Evolutionary conservation across 2,329 filamentous ascomycete genomes (phyloP).

Genomic region (Chrysoporthe deuterocubensis): DNA sequence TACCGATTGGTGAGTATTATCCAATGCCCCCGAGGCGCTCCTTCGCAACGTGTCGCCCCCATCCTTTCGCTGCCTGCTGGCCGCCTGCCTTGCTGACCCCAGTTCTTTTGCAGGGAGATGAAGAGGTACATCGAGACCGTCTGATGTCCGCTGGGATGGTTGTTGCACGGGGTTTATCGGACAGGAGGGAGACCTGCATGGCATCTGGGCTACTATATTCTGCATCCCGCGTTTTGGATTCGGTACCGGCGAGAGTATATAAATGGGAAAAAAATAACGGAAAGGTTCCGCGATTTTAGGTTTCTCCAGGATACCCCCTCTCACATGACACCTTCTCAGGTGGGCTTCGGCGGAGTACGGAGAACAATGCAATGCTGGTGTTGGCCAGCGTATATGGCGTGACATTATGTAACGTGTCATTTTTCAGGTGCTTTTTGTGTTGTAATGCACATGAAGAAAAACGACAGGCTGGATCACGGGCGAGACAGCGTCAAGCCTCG

Average conservation of each 20-base stretch:
- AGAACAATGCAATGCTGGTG: constrained; percentile 11
- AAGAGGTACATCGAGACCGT: constrained; percentile 81
- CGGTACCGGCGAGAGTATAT: constrained; percentile 2
- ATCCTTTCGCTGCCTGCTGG: not conserved
- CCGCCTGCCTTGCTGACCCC: constrained; percentile 30
- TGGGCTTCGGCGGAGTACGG: not conserved
- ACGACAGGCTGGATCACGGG: not conserved
- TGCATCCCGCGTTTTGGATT: not conserved
- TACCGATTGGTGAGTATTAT: constrained; percentile 81
- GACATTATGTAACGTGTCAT: constrained; percentile 13
- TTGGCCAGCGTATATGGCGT: constrained; percentile 16
- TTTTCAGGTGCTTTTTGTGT: not conserved
- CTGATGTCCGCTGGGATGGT: constrained; percentile 36
- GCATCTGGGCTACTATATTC: not conserved
- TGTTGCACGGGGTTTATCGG: not conserved
- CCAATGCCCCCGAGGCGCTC: not conserved
- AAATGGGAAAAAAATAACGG: constrained; percentile 6
- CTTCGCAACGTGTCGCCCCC: not conserved
- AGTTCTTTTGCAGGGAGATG: constrained; percentile 63
- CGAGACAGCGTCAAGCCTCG: not conserved
- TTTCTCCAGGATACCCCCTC: constrained; percentile 24
- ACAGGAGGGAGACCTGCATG: constrained; percentile 2
- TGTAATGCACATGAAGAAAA: not conserved
- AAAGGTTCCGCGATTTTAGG: constrained; percentile 14
- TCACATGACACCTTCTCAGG: constrained; percentile 11